Evolutionary conservation across 495 filamentous ascomycete genomes (phyloP).

Genomic region (Penicillium salamii): DNA sequence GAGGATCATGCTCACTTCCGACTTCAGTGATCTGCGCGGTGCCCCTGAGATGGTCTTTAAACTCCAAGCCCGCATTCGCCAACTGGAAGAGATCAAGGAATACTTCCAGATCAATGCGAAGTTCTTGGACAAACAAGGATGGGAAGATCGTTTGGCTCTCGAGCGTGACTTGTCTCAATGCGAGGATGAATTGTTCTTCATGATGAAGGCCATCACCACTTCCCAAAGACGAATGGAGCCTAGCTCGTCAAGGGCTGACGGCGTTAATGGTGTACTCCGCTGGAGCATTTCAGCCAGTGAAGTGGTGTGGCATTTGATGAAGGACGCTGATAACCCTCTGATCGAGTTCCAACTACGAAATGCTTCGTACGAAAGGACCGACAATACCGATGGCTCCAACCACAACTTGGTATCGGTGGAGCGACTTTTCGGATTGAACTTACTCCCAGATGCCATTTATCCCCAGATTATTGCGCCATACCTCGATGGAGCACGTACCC

Average conservation of each 20-base stretch:
- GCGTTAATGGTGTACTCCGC: constrained; percentile 75
- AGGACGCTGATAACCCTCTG: constrained; percentile 80
- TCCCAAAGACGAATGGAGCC: constrained; percentile 82
- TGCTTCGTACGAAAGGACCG: constrained; percentile 87
- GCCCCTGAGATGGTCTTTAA: constrained; percentile 90
- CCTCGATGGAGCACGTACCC: constrained; percentile 58
- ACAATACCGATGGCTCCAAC: constrained; percentile 95
- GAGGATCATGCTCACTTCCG: constrained; percentile 99
- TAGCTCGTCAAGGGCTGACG: constrained; percentile 62
- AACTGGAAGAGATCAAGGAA: constrained; percentile 94
- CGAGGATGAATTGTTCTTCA: constrained; percentile 98
- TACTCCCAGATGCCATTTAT: constrained; percentile 86
- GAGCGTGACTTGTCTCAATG: constrained; percentile 85
- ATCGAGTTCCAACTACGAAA: constrained; percentile 89
- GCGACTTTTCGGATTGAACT: constrained; percentile 78
- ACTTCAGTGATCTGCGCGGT: constrained; percentile 95
- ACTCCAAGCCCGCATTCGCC: constrained; percentile 86
- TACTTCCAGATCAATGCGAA: constrained; percentile 91
- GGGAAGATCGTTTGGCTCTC: constrained; percentile 81
- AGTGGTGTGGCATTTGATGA: constrained; percentile 94
- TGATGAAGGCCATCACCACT: constrained; percentile 99
- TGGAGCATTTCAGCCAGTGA: constrained; percentile 90
- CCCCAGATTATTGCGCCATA: constrained; percentile 94
- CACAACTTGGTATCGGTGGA: constrained; percentile 86
- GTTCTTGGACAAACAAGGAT: constrained; percentile 83